Conservation (phyloP, 345 rosid species). For the Populus pruinosa region DNA sequence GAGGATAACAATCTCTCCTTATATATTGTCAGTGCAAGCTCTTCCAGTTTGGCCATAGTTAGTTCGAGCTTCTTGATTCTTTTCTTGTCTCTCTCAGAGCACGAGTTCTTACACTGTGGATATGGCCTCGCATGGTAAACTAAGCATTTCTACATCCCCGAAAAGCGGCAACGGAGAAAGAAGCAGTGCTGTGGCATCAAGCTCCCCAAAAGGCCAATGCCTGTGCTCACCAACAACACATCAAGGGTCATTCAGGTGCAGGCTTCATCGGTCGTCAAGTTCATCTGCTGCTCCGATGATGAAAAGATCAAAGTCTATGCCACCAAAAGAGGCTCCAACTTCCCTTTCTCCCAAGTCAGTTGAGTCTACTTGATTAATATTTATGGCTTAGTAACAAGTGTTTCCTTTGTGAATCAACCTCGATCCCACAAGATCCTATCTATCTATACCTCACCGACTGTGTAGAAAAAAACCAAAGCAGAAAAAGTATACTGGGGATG, state of each 20-base stretch:
- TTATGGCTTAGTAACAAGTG: background rate
- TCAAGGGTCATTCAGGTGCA: conserved; percentile 76
- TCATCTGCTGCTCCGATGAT: conserved; percentile 45
- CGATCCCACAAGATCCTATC: background rate
- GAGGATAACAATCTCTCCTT: too few relatives aligned
- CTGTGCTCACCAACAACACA: conserved; percentile 73
- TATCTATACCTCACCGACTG: background rate
- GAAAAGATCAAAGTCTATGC: conserved; percentile 52
- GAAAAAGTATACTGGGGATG: too few relatives aligned
- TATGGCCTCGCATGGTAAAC: too few relatives aligned
- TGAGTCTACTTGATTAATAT: conserved; percentile 5
- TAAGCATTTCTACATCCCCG: too few relatives aligned
- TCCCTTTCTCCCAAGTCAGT: conserved; percentile 21
- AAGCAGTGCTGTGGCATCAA: background rate
- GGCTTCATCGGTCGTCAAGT: conserved; percentile 52
- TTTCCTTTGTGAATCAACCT: background rate
- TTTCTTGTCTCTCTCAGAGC: too few relatives aligned
- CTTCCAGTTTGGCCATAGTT: too few relatives aligned
- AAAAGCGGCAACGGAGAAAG: too few relatives aligned
- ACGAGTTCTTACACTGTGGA: too few relatives aligned
- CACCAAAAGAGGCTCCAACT: conserved; percentile 23
- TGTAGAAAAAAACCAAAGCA: background rate
- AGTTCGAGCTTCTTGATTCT: too few relatives aligned
- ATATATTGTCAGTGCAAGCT: too few relatives aligned
- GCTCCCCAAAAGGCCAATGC: conserved; percentile 39